Evolutionary conservation across 495 filamentous ascomycete genomes (phyloP).

Genomic region (Xylaria venustula): DNA sequence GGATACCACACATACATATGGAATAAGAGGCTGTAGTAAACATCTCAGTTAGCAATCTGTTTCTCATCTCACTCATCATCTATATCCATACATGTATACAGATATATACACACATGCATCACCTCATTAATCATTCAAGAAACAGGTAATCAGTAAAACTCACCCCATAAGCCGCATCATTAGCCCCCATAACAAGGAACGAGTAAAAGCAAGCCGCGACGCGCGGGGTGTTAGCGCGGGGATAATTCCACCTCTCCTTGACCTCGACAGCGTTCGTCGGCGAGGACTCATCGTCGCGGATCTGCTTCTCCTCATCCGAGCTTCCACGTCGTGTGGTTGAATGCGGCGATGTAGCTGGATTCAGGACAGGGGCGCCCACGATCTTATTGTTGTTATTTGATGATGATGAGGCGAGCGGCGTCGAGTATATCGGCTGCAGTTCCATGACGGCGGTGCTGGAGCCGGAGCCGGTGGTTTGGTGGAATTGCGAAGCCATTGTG

Average conservation of each 20-base stretch:
- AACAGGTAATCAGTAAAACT: constrained; percentile 24
- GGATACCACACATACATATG: constrained; percentile 44
- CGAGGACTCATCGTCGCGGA: neutral
- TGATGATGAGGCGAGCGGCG: constrained; percentile 9
- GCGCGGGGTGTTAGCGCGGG: constrained; percentile 63
- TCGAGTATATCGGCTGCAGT: constrained; percentile 18
- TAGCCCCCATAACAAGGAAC: constrained; percentile 78
- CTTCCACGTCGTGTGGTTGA: neutral
- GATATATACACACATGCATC: neutral
- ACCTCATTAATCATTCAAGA: no score
- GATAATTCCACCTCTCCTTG: constrained; percentile 67
- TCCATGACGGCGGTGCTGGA: constrained; percentile 27
- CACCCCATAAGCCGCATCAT: constrained; percentile 80
- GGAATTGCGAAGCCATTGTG: constrained; percentile 17
- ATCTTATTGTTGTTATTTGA: constrained; percentile 3
- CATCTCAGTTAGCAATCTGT: constrained; percentile 12
- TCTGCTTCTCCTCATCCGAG: constrained; percentile 13
- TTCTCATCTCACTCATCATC: neutral
- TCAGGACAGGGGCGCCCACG: neutral
- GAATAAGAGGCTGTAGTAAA: constrained; percentile 52
- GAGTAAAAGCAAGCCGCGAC: constrained; percentile 65
- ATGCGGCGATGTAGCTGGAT: neutral
- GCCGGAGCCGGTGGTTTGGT: constrained; percentile 20
- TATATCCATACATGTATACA: neutral
- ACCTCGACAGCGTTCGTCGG: constrained; percentile 15